These are phyloP conservation scores for Aspergillus quadricinctus DNA, from an alignment of 2,329 filamentous ascomycete genomes.

Conservation along the genomic window DNA sequence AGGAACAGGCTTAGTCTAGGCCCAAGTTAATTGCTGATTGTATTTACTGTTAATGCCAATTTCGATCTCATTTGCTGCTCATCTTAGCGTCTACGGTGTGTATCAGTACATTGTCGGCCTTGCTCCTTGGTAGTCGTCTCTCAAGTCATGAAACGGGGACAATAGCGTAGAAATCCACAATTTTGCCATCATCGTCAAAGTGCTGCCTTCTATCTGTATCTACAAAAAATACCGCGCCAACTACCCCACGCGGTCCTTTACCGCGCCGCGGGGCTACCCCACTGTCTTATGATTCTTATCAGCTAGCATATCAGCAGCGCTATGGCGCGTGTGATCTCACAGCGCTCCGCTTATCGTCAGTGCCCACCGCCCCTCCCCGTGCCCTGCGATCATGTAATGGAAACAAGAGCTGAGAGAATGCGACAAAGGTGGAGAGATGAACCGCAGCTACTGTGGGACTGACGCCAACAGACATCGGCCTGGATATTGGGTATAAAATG, in stretches of 20 bases:
- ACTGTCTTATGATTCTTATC: too few relatives aligned
- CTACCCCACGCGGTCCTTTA: not conserved
- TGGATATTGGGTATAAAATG: not conserved
- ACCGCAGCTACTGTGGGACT: not conserved
- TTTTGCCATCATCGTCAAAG: too few relatives aligned
- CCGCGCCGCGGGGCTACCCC: too few relatives aligned
- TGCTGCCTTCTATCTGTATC: not conserved
- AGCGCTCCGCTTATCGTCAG: not conserved
- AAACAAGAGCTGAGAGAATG: not conserved
- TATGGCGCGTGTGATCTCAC: not conserved
- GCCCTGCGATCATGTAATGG: not conserved
- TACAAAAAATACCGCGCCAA: not conserved
- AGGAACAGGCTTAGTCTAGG: slow-evolving; percentile 7
- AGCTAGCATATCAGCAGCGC: not conserved
- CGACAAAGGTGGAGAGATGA: not conserved
- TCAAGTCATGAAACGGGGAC: too few relatives aligned
- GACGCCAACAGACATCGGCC: not conserved
- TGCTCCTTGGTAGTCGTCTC: too few relatives aligned
- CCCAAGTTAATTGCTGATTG: not conserved
- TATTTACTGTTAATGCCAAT: not conserved
- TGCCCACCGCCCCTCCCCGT: not conserved
- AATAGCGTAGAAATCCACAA: too few relatives aligned
- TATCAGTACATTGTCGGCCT: too few relatives aligned
- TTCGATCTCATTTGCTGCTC: not conserved
- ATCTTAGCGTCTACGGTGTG: too few relatives aligned